These are phyloP conservation scores for Raphanus raphanistrum DNA, from an alignment of 345 rosid genomes.

Conservation along the genomic window DNA sequence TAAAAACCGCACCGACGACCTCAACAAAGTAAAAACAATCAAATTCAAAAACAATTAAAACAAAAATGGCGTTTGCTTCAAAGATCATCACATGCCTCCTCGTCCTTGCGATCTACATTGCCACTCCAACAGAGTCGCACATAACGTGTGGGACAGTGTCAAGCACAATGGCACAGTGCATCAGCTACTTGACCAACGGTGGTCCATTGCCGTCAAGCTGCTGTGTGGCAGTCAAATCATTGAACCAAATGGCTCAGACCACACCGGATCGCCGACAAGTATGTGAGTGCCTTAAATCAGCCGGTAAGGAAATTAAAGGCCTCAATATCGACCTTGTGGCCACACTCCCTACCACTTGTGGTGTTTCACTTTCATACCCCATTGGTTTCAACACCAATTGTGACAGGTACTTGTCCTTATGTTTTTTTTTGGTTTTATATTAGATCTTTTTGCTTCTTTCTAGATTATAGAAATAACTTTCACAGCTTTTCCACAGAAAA, in stretches of 20 bases:
- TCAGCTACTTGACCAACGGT: constrained; percentile 32
- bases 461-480: not conserved
- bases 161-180: constrained; percentile 38
- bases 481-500: not conserved
- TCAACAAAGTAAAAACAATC: constrained; percentile 1
- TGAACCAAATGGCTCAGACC: constrained; percentile 43
- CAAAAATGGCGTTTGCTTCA: constrained; percentile 31
- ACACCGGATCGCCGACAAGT: constrained; percentile 53
- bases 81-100: constrained; percentile 37
- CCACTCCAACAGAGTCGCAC: constrained; percentile 29
- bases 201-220: constrained; percentile 39
- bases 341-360: constrained; percentile 50
- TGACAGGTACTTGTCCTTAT: constrained; percentile 38
- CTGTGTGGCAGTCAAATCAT: constrained; percentile 45
- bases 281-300: constrained; percentile 50
- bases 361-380: constrained; percentile 57
- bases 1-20: constrained; percentile 31
- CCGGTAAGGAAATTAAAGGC: constrained; percentile 15
- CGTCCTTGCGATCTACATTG: constrained; percentile 14
- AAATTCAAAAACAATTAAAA: not conserved
- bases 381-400: constrained; percentile 56
- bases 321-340: constrained; percentile 35
- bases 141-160: constrained; percentile 46
- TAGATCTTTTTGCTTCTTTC: not conserved
- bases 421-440: not conserved